Conservation (phyloP, 768 basidiomycete species). For the Boletus subparvulus region DNA sequence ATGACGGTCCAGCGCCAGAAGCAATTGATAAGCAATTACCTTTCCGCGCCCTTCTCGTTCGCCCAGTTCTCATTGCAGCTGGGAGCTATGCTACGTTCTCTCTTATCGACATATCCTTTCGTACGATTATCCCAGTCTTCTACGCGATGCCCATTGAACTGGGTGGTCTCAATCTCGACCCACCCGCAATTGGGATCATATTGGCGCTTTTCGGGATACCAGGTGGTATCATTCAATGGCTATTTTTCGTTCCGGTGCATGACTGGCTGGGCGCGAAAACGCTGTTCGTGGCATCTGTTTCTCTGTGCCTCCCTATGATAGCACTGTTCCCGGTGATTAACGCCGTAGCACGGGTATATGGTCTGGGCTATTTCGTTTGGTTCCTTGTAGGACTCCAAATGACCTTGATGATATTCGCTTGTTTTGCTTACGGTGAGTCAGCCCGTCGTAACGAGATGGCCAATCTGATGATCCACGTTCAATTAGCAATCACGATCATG, state of each 20-base stretch:
- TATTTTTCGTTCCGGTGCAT: slow-evolving; percentile 59
- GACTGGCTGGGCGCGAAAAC: slow-evolving; percentile 58
- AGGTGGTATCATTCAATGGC: slow-evolving; percentile 50
- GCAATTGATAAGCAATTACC: slow-evolving; percentile 35
- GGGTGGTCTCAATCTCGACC: slow-evolving; percentile 28
- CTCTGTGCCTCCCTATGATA: slow-evolving; percentile 46
- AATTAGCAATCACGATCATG: slow-evolving; percentile 64
- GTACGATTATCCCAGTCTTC: slow-evolving; percentile 41
- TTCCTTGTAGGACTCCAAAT: slow-evolving; percentile 49
- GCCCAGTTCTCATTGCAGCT: slow-evolving; percentile 54
- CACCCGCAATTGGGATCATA: slow-evolving; percentile 32
- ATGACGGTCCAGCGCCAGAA: neutral
- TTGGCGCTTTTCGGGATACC: slow-evolving; percentile 26
- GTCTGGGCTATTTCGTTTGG: slow-evolving; percentile 49
- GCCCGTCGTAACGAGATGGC: neutral
- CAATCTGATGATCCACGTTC: neutral
- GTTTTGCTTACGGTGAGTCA: slow-evolving; percentile 55
- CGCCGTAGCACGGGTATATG: slow-evolving; percentile 34
- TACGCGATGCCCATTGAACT: slow-evolving; percentile 31
- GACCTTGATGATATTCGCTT: slow-evolving; percentile 42
- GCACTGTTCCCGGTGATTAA: slow-evolving; percentile 45
- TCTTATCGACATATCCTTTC: slow-evolving; percentile 62
- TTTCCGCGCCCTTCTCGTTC: slow-evolving; percentile 47
- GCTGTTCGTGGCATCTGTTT: slow-evolving; percentile 51
- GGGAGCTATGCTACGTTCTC: slow-evolving; percentile 61